Base-by-base conservation (phyloP, 164 flowering plant species). In the Akebia trifoliata region DNA sequence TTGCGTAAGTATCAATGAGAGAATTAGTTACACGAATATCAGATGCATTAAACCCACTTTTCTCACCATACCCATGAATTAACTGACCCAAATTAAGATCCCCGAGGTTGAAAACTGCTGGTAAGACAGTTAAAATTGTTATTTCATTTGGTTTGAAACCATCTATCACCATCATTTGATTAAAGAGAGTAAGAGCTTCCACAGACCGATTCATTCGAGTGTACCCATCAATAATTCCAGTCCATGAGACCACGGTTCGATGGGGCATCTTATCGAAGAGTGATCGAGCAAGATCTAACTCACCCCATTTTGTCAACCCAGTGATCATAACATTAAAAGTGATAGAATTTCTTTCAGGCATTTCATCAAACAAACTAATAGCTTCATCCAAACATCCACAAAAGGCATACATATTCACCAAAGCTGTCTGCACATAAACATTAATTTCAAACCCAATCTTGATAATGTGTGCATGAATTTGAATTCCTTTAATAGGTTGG, bases 1-100 rank as follows among this genome's bases (percentile, higher is more conserved):
- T 77, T 2, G 70, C 70, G 36, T 78, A 81, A 74, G 75, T 73
- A 38, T 76, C 80, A 28, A 78, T 65, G 14, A 70, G 59, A 2
- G 74, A 22, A 40, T 60, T 65, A 32, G 50, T 31, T 2, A 70
- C 60, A 8, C 62, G 57, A 20, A 65, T 44, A 45, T 70, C 70
- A 9, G 37, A 51, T 9, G 28, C 31, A 24, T 31, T 44, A 50
- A 47, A 61, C 35, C 59, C 37, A 22, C 10, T 43, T 57, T 54
- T 65, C 39, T 57, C 55, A 10, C 30, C 11, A 28, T 56, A 56
- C 6, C 61, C 61, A 29, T 70, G 63, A 26, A 70, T 24, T 9
- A 20, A 50, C n/a, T 49, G 54, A 18, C 60, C 37, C 14, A 38
- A 31, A 18, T 65, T 30, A 1, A 70, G 64, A 44, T 39, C 40